Percentiles rank a stretch among this genome's conserved stretches.
Evolutionary conservation across 1,139 yeast genomes (phyloP).

Genomic region (Suhomyces chickasaworum): DNA sequence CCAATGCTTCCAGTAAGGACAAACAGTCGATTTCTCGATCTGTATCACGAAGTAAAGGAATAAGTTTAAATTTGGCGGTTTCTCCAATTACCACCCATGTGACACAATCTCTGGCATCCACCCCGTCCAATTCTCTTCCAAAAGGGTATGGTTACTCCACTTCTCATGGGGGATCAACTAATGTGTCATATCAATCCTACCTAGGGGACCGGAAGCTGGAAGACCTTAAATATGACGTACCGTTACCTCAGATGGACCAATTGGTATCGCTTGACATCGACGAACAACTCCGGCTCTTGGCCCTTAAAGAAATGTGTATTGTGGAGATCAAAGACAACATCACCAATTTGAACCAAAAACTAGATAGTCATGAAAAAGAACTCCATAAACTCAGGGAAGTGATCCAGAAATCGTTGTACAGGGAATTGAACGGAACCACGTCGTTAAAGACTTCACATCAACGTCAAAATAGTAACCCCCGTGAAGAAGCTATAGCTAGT

Average conservation of each 20-base stretch:
- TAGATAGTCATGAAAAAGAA: conserved; percentile 45
- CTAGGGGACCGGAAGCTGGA: conserved; percentile 4
- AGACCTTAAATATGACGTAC: conserved; percentile 19
- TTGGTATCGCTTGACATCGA: conserved; percentile 43
- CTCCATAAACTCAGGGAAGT: conserved; percentile 48
- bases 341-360: conserved; percentile 32
- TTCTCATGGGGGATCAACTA: neutral
- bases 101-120: conserved; percentile 1
- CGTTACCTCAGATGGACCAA: conserved; percentile 37
- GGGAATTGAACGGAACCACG: conserved; percentile 27
- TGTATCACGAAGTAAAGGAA: conserved; percentile 29
- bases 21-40: conserved; percentile 10
- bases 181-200: conserved; percentile 7
- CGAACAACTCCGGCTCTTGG: conserved; percentile 58
- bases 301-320: conserved; percentile 62
- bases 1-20: conserved; percentile 1
- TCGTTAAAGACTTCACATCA: conserved; percentile 16
- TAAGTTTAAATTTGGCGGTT: conserved; percentile 36
- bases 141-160: neutral
- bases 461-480: conserved; percentile 32
- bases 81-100: conserved; percentile 23
- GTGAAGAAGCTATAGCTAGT: conserved; percentile 40
- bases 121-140: neutral
- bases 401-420: conserved; percentile 43
- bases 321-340: conserved; percentile 58